phyloP scores from a whole-genome alignment of 345 rosid species.

The Brassica nigra region DNA sequence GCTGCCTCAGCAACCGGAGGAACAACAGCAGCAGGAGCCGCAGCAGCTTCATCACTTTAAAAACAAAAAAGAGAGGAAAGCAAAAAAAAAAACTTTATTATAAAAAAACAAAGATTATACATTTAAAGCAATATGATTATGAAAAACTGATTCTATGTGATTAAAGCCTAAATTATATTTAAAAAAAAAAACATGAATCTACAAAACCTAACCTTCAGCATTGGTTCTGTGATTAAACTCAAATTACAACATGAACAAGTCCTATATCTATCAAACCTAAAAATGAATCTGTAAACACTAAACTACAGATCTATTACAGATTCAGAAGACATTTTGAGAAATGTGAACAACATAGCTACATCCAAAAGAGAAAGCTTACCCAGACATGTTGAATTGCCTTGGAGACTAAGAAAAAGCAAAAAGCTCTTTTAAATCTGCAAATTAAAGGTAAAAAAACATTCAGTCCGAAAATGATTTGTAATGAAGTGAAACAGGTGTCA shows the following conservation, averaged over 20 bases:
- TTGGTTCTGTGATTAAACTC: not conserved
- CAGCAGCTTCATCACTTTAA: conserved; percentile 63
- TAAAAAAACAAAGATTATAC: not conserved
- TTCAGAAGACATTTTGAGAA: not conserved
- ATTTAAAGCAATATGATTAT: not conserved
- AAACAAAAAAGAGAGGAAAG: not conserved
- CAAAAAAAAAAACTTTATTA: not conserved
- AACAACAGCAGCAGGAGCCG: conserved; percentile 42
- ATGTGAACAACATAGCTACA: conserved; percentile 1
- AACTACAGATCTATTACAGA: not conserved
- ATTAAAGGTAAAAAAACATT: not conserved
- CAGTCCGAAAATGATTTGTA: not conserved
- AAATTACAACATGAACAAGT: not conserved
- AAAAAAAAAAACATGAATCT: not conserved
- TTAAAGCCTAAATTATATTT: not conserved
- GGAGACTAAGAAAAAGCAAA: not conserved
- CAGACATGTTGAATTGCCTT: conserved; percentile 36
- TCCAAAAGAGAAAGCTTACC: conserved; percentile 27
- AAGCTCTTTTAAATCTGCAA: conserved; percentile 10
- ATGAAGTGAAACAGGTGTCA: not conserved
- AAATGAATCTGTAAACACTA: not conserved
- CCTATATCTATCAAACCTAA: not conserved
- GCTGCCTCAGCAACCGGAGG: conserved; percentile 51
- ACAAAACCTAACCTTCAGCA: not conserved
- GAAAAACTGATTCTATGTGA: not conserved